Evolutionary conservation across 176 grass and related monocot genomes (phyloP), one percentile per base, ranked within the genome.

Genomic region (Miscanthus lutarioriparius): DNA sequence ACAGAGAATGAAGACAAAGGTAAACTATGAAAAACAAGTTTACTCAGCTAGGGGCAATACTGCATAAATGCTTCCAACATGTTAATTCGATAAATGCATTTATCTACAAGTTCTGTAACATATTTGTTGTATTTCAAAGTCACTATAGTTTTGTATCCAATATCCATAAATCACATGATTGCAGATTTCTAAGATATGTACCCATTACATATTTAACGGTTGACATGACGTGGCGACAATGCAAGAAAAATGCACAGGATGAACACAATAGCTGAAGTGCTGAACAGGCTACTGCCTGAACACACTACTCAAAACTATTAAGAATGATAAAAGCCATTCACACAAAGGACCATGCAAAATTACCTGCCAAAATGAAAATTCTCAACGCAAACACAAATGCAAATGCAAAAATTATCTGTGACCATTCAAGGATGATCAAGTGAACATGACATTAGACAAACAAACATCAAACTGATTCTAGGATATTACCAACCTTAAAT

Each of bases 401-500:
- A 87, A 59, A 73, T 16, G 44, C n/a, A 87, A 59, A 73, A 35
- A 19, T 25, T 47, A 25, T 66, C 59, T 56, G 13, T 63, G 48
- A 40, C 4, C 13, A 82, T 53, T 80, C 13, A 79, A 83, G 47
- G 47, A 61, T 74, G 1, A 10, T 83, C 71, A 74, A 69, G 67
- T 75, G 68, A 79, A 67, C 32, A 87, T 62, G 10, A 20, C 38
- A 81, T 76, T 78, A 43, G 13, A 77, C 51, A 13, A 65, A 62
- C 38, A 76, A 69, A 63, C 64, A 79, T 32, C 28, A 62, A 64
- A 53, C 0, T 61, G 47, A 30, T 61, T 67, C 9, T 72, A 59
- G 37, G 79, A 73, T 65, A 90, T 22, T 69, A 63, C 87, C 28
- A 66, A 99, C 97, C 97, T 94, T 93, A 84, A 92, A 95, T 78